phyloP scores from a whole-genome alignment of 306 rosid genomes.

The Prunus davidiana region DNA sequence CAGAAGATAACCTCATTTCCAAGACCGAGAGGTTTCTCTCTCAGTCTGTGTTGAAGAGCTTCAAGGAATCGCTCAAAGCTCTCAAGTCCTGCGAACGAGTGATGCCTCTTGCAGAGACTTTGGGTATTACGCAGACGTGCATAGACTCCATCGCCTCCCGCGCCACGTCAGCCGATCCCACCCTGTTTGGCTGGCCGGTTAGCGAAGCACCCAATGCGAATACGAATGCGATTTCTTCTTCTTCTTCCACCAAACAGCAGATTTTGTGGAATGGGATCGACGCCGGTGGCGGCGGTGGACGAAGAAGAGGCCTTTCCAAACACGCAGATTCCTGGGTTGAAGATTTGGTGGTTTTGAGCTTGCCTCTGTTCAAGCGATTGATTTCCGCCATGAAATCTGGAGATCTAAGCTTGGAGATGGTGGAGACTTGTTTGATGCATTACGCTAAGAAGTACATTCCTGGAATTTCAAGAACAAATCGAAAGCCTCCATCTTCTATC shows the following conservation, averaged over 20 bases:
- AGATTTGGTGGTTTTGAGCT: slow-evolving; percentile 58
- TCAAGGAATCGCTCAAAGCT: slow-evolving; percentile 67
- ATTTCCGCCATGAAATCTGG: slow-evolving; percentile 55
- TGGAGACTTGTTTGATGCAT: slow-evolving; percentile 70
- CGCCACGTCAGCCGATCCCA: slow-evolving; percentile 68
- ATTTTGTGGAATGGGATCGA: slow-evolving; percentile 70
- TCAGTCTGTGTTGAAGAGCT: slow-evolving; percentile 60
- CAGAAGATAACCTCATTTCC: slow-evolving; percentile 83
- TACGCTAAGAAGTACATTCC: slow-evolving; percentile 89
- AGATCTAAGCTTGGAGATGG: slow-evolving; percentile 55
- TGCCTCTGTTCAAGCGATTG: slow-evolving; percentile 65
- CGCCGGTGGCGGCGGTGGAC: slow-evolving; percentile 32
- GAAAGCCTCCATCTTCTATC: slow-evolving; percentile 56
- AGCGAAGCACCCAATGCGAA: slow-evolving; percentile 19
- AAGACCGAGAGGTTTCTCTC: slow-evolving; percentile 75
- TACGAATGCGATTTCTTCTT: neutral
- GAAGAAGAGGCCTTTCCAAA: slow-evolving; percentile 35
- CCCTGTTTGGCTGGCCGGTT: slow-evolving; percentile 87
- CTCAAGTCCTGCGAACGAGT: slow-evolving; percentile 74
- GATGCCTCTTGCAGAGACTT: slow-evolving; percentile 53
- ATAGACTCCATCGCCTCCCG: slow-evolving; percentile 55
- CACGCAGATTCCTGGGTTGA: slow-evolving; percentile 73
- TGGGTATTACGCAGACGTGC: slow-evolving; percentile 70
- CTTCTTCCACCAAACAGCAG: slow-evolving; percentile 48
- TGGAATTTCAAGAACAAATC: slow-evolving; percentile 65